These are phyloP conservation scores for Diaporthe vaccinii DNA, from an alignment of 2,329 filamentous ascomycete genomes.

Conservation along the genomic window DNA sequence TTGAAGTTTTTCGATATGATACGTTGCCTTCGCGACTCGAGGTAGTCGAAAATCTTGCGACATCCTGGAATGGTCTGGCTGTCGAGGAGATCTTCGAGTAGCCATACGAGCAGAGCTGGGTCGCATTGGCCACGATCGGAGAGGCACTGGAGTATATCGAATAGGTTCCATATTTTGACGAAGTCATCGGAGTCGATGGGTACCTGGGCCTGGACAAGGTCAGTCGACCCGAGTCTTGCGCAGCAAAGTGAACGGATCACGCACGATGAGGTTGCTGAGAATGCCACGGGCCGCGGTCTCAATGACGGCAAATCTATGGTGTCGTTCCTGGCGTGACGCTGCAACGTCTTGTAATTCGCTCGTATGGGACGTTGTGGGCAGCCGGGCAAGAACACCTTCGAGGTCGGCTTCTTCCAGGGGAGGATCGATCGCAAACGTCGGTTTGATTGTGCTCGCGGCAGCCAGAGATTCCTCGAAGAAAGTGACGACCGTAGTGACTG, in stretches of 20 bases:
- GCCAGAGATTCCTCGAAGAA: conserved; percentile 71
- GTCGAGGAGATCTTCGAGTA: conserved; percentile 95
- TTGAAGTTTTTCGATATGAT: conserved; percentile 86
- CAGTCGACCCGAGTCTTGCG: conserved; percentile 49
- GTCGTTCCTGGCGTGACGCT: conserved; percentile 46
- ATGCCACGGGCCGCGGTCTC: conserved; percentile 87
- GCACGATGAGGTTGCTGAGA: conserved; percentile 84
- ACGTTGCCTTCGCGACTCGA: conserved; percentile 91
- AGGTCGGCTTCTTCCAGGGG: conserved; percentile 80
- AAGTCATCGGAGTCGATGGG: conserved; percentile 84
- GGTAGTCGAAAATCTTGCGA: conserved; percentile 90
- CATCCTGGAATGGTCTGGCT: conserved; percentile 96
- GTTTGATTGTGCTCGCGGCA: conserved; percentile 71
- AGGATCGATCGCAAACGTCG: conserved; percentile 75
- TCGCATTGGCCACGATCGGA: conserved; percentile 86
- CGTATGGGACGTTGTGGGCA: conserved; percentile 48
- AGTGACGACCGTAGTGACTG: conserved; percentile 65
- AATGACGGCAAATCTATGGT: conserved; percentile 76
- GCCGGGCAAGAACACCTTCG: conserved; percentile 59
- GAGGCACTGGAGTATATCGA: conserved; percentile 91
- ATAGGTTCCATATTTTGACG: conserved; percentile 89
- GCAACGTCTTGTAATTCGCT: conserved; percentile 51
- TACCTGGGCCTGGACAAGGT: conserved; percentile 72
- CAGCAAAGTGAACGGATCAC: conserved; percentile 48
- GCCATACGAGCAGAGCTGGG: conserved; percentile 85